phyloP scores from a whole-genome alignment of 306 rosid species.

The Cicer pinnatifidum region DNA sequence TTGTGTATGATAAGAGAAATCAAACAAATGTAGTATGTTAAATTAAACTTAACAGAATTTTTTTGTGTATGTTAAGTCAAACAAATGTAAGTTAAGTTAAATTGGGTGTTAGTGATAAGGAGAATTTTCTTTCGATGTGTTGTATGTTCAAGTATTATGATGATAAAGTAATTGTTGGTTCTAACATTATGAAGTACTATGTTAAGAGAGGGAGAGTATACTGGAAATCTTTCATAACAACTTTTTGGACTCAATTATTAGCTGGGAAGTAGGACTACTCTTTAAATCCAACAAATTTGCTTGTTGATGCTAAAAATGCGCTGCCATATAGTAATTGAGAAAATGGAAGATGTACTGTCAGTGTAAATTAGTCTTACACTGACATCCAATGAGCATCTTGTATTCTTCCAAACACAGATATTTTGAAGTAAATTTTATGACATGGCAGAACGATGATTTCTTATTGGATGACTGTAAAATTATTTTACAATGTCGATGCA shows the following conservation, averaged over 20 bases:
- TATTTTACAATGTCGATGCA: too few relatives aligned
- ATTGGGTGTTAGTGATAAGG: constrained; percentile 12
- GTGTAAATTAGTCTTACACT: too few relatives aligned
- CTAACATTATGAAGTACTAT: neutral
- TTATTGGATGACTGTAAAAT: too few relatives aligned
- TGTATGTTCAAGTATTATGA: neutral
- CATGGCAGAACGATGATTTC: too few relatives aligned
- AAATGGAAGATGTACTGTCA: too few relatives aligned
- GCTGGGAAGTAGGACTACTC: neutral
- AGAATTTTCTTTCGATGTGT: neutral
- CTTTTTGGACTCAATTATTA: constrained; percentile 16
- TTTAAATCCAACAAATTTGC: neutral
- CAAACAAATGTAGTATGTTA: neutral
- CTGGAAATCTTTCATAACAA: neutral
- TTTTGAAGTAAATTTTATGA: too few relatives aligned
- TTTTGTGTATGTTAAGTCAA: too few relatives aligned
- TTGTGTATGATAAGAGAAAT: neutral
- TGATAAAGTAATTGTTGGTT: neutral
- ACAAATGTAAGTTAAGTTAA: constrained; percentile 1
- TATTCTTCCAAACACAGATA: too few relatives aligned
- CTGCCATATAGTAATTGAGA: neutral
- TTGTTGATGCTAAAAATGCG: neutral
- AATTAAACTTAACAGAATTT: too few relatives aligned
- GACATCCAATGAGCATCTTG: too few relatives aligned
- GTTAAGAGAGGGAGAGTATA: neutral